Conservation (phyloP, 352 stramenopile species). For the Chloridella minuta region DNA sequence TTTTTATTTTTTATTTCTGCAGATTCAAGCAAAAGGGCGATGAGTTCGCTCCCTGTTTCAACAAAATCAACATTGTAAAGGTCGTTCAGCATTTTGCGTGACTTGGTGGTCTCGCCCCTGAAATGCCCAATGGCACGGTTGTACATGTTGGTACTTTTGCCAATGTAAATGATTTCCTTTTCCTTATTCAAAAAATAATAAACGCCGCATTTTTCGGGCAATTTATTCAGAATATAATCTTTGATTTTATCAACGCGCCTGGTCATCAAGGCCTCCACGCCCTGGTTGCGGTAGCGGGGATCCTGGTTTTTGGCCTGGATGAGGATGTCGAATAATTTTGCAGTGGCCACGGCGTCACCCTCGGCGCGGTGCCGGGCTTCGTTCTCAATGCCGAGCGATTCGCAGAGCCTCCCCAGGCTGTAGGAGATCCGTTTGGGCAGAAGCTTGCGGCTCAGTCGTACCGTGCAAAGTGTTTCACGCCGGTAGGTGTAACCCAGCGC, state of each 20-base stretch:
- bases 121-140: not conserved
- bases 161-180: not conserved
- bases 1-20: not conserved
- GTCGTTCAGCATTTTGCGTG: not conserved
- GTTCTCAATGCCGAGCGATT: not conserved
- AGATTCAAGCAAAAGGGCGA: not conserved
- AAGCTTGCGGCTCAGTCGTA: not conserved
- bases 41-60: not conserved
- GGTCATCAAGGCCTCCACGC: not conserved
- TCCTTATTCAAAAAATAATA: conserved; percentile 9
- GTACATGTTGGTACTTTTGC: not conserved
- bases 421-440: not conserved
- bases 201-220: not conserved
- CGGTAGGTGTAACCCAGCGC: not conserved
- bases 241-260: not conserved
- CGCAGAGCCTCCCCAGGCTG: not conserved
- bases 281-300: not conserved
- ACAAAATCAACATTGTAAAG: not conserved
- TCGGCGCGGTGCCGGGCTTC: not conserved
- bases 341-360: not conserved
- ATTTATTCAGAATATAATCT: conserved; percentile 5
- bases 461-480: not conserved
- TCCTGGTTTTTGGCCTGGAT: not conserved
- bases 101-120: not conserved
- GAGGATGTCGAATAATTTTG: not conserved